Evolutionary conservation across 345 rosid genomes (phyloP), one percentile per base, ranked within the genome.

Genomic region (Murraya paniculata): DNA sequence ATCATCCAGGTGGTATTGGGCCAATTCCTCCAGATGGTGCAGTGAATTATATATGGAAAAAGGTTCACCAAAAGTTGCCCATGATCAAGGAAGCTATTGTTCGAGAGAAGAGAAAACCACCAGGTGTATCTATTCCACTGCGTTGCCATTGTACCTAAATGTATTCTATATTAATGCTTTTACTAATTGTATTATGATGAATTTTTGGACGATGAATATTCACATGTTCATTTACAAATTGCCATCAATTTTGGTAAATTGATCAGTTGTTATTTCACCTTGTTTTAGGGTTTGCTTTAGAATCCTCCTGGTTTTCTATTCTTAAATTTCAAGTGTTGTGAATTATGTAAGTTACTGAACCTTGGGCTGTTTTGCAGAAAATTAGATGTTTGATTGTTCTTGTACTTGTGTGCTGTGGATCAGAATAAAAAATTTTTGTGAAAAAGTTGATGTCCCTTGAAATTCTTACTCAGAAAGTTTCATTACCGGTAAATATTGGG

Each of bases 1-100:
- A 91, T 33, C 84, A 83, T 70, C 85, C 84, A 0, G 89, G 86
- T 79, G 95, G 97, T 56, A 82, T 90, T 2, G 98, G 99, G 59
- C 92, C 94, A 6, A 82, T 94, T 56, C 89, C 85, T 77, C 81
- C 80, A 0, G 83, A 87, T 82, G 98, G 99, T 80, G 97, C 99
- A 1, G 98, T 96, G 78, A 96, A 92, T 81, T 86, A 91, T 68
- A 89, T 96, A 65, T 96, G 98, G 98, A 88, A 78, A 80, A 94
- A 91, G 89, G 93, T 94, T 68, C 80, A 84, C 60, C 88, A 96
- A 60, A 96, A 96, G 60, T 79, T 96, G 72, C 92, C 99, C 1
- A 57, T 83, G 83, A 89, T 94, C 33, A 87, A 87, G 83, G 98
- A 96, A 84, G 94, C 92, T 28, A 89, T 91, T 45, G 71, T 84